Evolutionary conservation across 768 basidiomycete species (phyloP).

Genomic region (Naganishia vaughanmartiniae): DNA sequence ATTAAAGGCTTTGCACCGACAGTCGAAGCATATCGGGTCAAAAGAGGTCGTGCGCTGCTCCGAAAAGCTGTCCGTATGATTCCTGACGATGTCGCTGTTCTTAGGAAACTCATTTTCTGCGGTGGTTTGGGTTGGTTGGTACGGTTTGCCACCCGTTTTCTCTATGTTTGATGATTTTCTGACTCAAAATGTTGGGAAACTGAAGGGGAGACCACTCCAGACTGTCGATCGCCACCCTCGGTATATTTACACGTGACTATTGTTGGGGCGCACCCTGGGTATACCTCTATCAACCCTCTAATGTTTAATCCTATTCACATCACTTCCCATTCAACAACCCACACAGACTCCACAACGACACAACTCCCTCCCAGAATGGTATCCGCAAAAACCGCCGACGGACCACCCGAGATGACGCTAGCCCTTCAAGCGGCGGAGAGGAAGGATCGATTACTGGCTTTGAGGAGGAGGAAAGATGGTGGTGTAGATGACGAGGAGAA

Average conservation of each 20-base stretch:
- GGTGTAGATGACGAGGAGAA: constrained; percentile 49
- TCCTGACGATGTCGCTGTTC: not conserved
- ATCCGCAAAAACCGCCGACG: constrained; percentile 1
- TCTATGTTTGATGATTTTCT: not conserved
- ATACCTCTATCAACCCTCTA: too few relatives aligned
- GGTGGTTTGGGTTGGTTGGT: not conserved
- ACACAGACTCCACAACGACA: not conserved
- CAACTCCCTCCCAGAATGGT: constrained; percentile 2
- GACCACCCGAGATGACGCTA: constrained; percentile 24
- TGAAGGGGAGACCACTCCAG: not conserved
- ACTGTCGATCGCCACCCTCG: constrained; percentile 2
- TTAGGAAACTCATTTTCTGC: not conserved
- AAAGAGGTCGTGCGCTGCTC: not conserved
- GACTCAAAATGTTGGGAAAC: not conserved
- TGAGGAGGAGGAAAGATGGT: constrained; percentile 70
- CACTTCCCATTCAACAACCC: too few relatives aligned
- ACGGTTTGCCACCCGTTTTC: too few relatives aligned
- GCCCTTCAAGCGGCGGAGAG: constrained; percentile 67
- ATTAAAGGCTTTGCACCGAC: constrained; percentile 12
- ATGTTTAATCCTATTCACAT: too few relatives aligned
- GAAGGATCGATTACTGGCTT: constrained; percentile 73
- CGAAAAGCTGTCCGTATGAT: not conserved
- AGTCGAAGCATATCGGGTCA: constrained; percentile 11
- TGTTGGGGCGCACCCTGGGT: not conserved
- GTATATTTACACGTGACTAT: constrained; percentile 6